These are phyloP conservation scores for Termitomyces sp. DNA, from an alignment of 768 basidiomycete species.

Conservation along the genomic window DNA sequence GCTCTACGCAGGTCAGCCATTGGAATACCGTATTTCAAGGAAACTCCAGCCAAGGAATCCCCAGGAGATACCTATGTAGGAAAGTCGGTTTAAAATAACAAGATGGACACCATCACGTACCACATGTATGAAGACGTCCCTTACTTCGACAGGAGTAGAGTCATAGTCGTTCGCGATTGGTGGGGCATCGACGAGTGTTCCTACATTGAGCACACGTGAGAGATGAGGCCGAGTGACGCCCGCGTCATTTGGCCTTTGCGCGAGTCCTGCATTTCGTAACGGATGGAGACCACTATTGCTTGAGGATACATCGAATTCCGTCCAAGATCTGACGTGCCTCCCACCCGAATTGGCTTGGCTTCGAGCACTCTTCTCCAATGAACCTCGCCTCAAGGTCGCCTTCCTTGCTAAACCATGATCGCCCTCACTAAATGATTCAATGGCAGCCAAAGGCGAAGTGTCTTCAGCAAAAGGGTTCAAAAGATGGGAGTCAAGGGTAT, in stretches of 20 bases:
- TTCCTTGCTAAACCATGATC: not conserved
- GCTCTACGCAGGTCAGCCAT: constrained; percentile 78
- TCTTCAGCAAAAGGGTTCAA: constrained; percentile 14
- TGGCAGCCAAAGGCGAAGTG: not conserved
- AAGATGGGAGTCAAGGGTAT: constrained; percentile 6
- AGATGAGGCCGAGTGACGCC: constrained; percentile 26
- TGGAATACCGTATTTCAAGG: constrained; percentile 85
- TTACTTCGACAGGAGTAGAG: constrained; percentile 31
- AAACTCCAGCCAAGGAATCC: constrained; percentile 85
- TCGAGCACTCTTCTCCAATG: not conserved
- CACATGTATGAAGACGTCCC: constrained; percentile 57
- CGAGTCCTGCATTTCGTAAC: constrained; percentile 22
- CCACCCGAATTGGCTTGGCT: not conserved
- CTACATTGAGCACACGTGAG: constrained; percentile 19
- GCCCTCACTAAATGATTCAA: not conserved
- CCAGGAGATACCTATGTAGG: constrained; percentile 54
- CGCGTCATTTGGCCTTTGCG: constrained; percentile 19
- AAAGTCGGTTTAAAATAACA: not conserved
- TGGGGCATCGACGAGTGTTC: constrained; percentile 25
- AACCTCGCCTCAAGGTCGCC: not conserved
- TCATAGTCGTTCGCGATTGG: constrained; percentile 12
- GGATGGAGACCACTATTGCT: constrained; percentile 18
- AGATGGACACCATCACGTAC: constrained; percentile 28
- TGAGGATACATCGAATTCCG: constrained; percentile 14
- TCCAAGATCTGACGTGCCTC: constrained; percentile 21